Percentiles rank a stretch among this genome's conserved stretches.
Conservation (phyloP, 768 basidiomycete genomes). For the Trametes meyenii region DNA sequence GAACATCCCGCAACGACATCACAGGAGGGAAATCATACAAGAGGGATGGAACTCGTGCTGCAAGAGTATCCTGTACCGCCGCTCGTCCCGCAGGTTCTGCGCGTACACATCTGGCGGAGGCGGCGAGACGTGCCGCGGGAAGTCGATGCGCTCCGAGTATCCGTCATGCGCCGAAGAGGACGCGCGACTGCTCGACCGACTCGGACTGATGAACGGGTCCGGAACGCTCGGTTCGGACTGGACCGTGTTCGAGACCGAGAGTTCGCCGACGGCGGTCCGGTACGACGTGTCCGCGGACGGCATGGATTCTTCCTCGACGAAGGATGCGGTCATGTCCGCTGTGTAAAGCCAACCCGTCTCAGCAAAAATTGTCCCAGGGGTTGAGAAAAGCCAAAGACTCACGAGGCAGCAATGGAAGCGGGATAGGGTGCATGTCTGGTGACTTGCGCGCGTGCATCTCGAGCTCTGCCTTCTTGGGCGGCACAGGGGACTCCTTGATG, state of each 20-base stretch:
- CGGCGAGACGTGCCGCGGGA: conserved; percentile 25
- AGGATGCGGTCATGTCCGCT: conserved; percentile 26
- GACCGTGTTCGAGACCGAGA: conserved; percentile 13
- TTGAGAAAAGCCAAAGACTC: not conserved
- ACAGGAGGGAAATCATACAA: conserved; percentile 42
- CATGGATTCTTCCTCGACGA: conserved; percentile 20
- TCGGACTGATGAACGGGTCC: conserved; percentile 4
- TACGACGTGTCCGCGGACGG: conserved; percentile 27
- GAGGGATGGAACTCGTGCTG: conserved; percentile 72
- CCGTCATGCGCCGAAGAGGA: conserved; percentile 17
- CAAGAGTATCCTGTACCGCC: conserved; percentile 66
- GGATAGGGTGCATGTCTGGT: conserved; percentile 32
- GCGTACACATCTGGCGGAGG: conserved; percentile 23
- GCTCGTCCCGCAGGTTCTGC: conserved; percentile 53
- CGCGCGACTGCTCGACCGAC: conserved; percentile 19
- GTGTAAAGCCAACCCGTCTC: not conserved
- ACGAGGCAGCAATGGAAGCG: conserved; percentile 27
- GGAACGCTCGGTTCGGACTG: conserved; percentile 10
- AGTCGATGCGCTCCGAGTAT: conserved; percentile 6
- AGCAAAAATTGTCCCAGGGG: not conserved
- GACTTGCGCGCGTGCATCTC: conserved; percentile 29
- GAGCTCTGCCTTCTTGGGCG: conserved; percentile 28
- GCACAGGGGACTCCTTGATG: conserved; percentile 38
- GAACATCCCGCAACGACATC: not conserved
- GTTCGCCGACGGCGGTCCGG: conserved; percentile 19